Percentiles rank a stretch among this genome's conserved stretches.
Evolutionary conservation across 208 protist genomes (phyloP).

Genomic region (Wallacemonas sp.): DNA sequence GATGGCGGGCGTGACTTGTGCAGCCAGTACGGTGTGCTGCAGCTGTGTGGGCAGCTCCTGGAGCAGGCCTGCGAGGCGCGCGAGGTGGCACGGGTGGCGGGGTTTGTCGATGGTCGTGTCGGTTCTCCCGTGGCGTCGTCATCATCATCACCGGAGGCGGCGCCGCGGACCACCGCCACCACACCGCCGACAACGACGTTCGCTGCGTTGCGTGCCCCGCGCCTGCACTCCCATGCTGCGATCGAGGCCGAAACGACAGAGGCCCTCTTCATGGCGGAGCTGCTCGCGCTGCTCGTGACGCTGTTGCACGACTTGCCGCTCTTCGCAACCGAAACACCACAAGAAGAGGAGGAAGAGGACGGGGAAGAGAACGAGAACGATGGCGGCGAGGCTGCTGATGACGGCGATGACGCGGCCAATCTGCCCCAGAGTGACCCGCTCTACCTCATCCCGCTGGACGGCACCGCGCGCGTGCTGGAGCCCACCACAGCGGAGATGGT

Average conservation of each 20-base stretch:
- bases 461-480: constrained; percentile 26
- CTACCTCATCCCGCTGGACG: constrained; percentile 30
- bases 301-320: constrained; percentile 51
- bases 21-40: constrained; percentile 43
- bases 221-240: not conserved
- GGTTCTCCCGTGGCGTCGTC: not conserved
- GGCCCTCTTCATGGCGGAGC: constrained; percentile 24
- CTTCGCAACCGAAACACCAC: not conserved
- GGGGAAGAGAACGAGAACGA: constrained; percentile 11
- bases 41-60: constrained; percentile 73
- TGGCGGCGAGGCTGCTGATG: not conserved
- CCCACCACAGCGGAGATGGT: constrained; percentile 34
- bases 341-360: not conserved
- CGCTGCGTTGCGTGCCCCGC: not conserved
- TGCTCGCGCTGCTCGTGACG: constrained; percentile 47
- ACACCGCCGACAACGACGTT: not conserved
- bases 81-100: constrained; percentile 12
- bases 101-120: not conserved
- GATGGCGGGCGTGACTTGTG: constrained; percentile 47
- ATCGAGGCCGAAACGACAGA: not conserved
- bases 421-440: not conserved
- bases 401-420: not conserved
- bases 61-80: constrained; percentile 22
- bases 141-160: not conserved
- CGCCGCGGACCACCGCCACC: not conserved